A percentile compares a stretch with the other conserved stretches of the same genome.
phyloP scores from a whole-genome alignment of 2,329 filamentous ascomycete genomes.

The Coniochaeta ligniaria region DNA sequence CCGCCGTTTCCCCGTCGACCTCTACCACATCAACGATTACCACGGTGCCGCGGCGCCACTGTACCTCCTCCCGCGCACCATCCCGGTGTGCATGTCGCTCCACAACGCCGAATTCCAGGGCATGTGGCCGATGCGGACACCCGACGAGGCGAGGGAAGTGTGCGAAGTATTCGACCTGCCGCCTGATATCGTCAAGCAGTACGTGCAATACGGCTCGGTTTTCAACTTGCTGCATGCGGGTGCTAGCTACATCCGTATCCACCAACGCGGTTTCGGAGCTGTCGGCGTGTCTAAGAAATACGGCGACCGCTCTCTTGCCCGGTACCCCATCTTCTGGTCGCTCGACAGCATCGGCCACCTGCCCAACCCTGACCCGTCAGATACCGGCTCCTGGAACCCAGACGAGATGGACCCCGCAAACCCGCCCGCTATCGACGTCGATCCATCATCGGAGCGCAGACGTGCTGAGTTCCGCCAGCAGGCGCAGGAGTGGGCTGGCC shows the following conservation, averaged over 20 bases:
- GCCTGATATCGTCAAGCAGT: conserved; percentile 47
- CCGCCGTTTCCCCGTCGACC: conserved; percentile 44
- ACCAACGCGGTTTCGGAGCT: conserved; percentile 58
- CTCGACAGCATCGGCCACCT: conserved; percentile 54
- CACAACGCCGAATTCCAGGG: conserved; percentile 67
- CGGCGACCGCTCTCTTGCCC: conserved; percentile 54
- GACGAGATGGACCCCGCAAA: conserved; percentile 36
- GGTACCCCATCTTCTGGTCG: conserved; percentile 65
- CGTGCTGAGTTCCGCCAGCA: conserved; percentile 48
- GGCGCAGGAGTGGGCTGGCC: conserved; percentile 60
- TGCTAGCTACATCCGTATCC: conserved; percentile 54
- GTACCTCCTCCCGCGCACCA: conserved; percentile 53
- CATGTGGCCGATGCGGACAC: conserved; percentile 59
- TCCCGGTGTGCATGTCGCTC: conserved; percentile 56
- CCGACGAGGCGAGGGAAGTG: conserved; percentile 54
- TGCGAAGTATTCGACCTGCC: conserved; percentile 58
- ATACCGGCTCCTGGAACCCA: conserved; percentile 53
- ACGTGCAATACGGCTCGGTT: conserved; percentile 60
- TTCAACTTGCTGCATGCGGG: conserved; percentile 59
- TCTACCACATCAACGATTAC: conserved; percentile 33
- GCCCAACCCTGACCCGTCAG: conserved; percentile 59
- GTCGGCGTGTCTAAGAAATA: conserved; percentile 61
- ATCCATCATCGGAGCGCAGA: conserved; percentile 44
- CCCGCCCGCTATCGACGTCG: conserved; percentile 39
- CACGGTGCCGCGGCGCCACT: conserved; percentile 43